Evolutionary conservation across 352 stramenopile species (phyloP).

Genomic region (Phytophthora cactorum): DNA sequence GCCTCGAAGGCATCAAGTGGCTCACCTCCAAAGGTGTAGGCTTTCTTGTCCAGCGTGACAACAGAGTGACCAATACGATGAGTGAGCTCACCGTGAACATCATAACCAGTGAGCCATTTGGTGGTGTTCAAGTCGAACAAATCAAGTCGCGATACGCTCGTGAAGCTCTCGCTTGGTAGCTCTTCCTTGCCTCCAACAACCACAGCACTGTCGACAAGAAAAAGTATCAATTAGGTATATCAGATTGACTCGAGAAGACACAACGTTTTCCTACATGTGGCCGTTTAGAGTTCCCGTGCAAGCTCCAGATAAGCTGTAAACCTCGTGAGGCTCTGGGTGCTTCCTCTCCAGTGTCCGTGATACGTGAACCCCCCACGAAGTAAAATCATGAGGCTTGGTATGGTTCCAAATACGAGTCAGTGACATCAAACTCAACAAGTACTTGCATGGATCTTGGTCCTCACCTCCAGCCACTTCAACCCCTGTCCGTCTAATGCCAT

Average conservation of each 20-base stretch:
- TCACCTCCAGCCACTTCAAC: conserved; percentile 36
- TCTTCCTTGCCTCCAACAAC: conserved; percentile 64
- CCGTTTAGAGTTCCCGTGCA: conserved; percentile 42
- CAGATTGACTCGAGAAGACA: neutral
- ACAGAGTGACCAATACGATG: conserved; percentile 62
- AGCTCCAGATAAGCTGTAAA: conserved; percentile 32
- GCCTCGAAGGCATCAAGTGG: conserved; percentile 15
- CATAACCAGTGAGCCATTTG: conserved; percentile 64
- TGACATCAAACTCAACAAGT: neutral
- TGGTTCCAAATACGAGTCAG: neutral
- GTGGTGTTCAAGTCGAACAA: conserved; percentile 61
- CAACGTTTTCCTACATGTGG: conserved; percentile 46
- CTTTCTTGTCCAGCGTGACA: conserved; percentile 44
- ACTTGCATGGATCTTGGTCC: neutral
- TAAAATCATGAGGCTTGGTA: conserved; percentile 49
- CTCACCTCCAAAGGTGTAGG: conserved; percentile 71
- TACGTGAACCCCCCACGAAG: conserved; percentile 50
- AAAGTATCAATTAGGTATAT: too few relatives aligned
- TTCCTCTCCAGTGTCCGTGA: conserved; percentile 34
- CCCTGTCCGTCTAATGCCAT: conserved; percentile 25
- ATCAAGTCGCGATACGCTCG: conserved; percentile 46
- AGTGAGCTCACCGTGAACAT: conserved; percentile 58
- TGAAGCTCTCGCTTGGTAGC: conserved; percentile 26
- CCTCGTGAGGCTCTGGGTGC: conserved; percentile 13
- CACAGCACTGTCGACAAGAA: conserved; percentile 43